Evolutionary conservation across 352 stramenopile species (phyloP).

Genomic region (Phytophthora citrophthora): DNA sequence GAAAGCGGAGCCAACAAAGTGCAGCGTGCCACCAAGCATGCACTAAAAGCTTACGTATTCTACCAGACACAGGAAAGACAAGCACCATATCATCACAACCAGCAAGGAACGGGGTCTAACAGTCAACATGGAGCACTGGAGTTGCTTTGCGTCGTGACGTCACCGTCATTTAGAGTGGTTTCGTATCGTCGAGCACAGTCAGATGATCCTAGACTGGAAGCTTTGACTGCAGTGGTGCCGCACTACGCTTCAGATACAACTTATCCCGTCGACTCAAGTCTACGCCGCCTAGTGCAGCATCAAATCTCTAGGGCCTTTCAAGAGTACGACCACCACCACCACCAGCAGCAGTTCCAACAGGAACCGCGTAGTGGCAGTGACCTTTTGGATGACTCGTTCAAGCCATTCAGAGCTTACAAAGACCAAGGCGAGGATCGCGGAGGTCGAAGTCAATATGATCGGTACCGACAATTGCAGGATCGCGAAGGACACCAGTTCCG

Average conservation of each 20-base stretch:
- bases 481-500: slow-evolving; percentile 34
- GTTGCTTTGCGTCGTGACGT: slow-evolving; percentile 42
- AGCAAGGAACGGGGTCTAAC: no score
- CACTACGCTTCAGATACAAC: slow-evolving; percentile 22
- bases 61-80: slow-evolving; percentile 19
- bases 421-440: not conserved
- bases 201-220: slow-evolving; percentile 15
- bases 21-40: slow-evolving; percentile 62
- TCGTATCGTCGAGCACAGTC: slow-evolving; percentile 44
- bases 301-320: slow-evolving; percentile 50
- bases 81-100: not conserved
- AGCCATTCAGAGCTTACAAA: not conserved
- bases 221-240: slow-evolving; percentile 8
- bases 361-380: no score
- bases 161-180: slow-evolving; percentile 48
- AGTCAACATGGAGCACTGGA: slow-evolving; percentile 4
- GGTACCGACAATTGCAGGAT: slow-evolving; percentile 30
- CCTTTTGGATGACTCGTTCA: slow-evolving; percentile 4
- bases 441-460: slow-evolving; percentile 5
- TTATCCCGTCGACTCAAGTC: slow-evolving; percentile 17
- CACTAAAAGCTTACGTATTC: slow-evolving; percentile 63
- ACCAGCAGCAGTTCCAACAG: slow-evolving; percentile 9
- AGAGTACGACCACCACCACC: slow-evolving; percentile 41
- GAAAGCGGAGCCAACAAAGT: slow-evolving; percentile 65
- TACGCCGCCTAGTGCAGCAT: slow-evolving; percentile 40